phyloP scores from a whole-genome alignment of 2,329 filamentous ascomycete genomes.

The Microdochium paspali region DNA sequence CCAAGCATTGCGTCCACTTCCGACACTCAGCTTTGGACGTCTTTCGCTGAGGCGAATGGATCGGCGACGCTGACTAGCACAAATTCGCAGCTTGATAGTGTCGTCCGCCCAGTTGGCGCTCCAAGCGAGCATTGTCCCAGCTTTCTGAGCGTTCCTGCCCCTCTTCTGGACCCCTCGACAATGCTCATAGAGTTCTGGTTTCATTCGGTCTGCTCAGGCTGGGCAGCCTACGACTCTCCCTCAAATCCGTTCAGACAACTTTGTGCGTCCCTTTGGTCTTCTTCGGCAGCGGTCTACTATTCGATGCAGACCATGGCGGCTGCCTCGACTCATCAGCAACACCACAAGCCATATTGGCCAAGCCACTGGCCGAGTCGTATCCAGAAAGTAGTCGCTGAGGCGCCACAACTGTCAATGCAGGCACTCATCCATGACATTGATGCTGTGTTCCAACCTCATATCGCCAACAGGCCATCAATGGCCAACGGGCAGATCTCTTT shows the following conservation, averaged over 20 bases:
- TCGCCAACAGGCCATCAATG: not conserved
- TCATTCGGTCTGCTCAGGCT: slow-evolving; percentile 15
- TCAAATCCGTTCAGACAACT: slow-evolving; percentile 14
- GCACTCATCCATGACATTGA: slow-evolving; percentile 13
- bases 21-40: too few relatives aligned
- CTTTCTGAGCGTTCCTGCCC: not conserved
- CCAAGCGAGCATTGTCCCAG: not conserved
- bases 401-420: slow-evolving; percentile 11
- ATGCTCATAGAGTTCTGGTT: slow-evolving; percentile 20
- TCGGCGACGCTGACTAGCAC: too few relatives aligned
- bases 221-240: slow-evolving; percentile 16
- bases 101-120: too few relatives aligned
- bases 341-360: not conserved
- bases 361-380: slow-evolving; percentile 6
- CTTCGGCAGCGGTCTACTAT: slow-evolving; percentile 13
- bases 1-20: too few relatives aligned
- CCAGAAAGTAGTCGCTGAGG: slow-evolving; percentile 11
- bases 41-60: too few relatives aligned
- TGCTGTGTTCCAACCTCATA: slow-evolving; percentile 5
- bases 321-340: slow-evolving; percentile 10
- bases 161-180: slow-evolving; percentile 14
- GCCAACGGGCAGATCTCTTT: not conserved
- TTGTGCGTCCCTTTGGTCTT: slow-evolving; percentile 12
- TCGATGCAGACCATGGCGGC: slow-evolving; percentile 16
- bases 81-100: too few relatives aligned